Evolutionary conservation across 495 filamentous ascomycete genomes (phyloP).

Genomic region (Neurospora sp.): DNA sequence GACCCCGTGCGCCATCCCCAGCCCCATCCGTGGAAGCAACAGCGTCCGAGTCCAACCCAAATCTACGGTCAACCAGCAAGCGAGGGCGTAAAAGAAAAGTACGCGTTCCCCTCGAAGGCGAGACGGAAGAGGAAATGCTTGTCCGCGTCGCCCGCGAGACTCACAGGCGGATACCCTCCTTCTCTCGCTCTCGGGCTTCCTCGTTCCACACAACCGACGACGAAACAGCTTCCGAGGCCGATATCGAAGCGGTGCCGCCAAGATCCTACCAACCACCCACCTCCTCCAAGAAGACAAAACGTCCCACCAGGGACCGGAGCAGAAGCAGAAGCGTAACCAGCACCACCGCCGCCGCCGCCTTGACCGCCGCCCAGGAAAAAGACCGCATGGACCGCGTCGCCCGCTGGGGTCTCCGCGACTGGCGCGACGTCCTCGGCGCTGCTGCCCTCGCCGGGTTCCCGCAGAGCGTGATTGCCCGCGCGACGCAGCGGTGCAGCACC

Average conservation of each 20-base stretch:
- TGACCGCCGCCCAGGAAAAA: not conserved
- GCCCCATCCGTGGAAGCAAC: not conserved
- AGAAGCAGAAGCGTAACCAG: not conserved
- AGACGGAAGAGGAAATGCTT: constrained; percentile 31
- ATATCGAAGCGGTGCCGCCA: not conserved
- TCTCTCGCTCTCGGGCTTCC: not conserved
- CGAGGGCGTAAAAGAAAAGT: constrained; percentile 25
- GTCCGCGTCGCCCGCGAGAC: constrained; percentile 28
- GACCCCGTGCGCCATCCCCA: not conserved
- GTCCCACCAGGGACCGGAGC: not conserved
- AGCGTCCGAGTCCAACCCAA: not conserved
- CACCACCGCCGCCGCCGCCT: not conserved
- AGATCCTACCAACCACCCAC: not conserved
- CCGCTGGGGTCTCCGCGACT: constrained; percentile 51
- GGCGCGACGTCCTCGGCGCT: constrained; percentile 68
- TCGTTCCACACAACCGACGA: not conserved
- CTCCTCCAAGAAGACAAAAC: not conserved
- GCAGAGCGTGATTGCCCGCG: constrained; percentile 47
- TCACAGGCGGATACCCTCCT: constrained; percentile 14
- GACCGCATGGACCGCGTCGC: constrained; percentile 5
- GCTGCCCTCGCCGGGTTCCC: constrained; percentile 62
- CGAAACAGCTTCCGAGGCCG: not conserved
- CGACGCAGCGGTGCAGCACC: constrained; percentile 57
- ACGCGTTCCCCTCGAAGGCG: constrained; percentile 29
- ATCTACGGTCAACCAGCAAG: constrained; percentile 1